Evolutionary conservation across 331 rosid genomes (phyloP), one percentile per base, ranked within the genome.

Genomic region (Quercus lobata): DNA sequence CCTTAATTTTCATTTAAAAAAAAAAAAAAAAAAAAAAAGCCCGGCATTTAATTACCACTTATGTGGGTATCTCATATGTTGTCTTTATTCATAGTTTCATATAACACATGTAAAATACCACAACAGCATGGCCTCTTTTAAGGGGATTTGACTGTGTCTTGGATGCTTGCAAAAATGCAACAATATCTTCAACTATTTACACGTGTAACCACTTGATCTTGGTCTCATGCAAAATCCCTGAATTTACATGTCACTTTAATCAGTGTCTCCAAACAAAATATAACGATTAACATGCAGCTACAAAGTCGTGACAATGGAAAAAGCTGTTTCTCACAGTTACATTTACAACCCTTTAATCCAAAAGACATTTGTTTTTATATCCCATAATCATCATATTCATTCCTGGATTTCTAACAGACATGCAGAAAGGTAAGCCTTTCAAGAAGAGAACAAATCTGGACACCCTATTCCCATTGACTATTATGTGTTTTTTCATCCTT

Each of bases 341-440:
- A 79, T 25, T 41, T 9, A 9, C 49, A 41, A 9, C 49, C 49
- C 49, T 41, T 41, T 41, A 9, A 41, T 41, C 49, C 49, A 41
- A 9, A 41, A 41, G 49, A 41, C 49, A 41, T 41, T 41, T 41
- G 49, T 41, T 41, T 41, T 41, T 41, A 41, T 41, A 41, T 41
- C 14, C 49, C 49, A 9, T 41, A 41, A 41, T 41, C 49, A 41
- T 46, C 72, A 72, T 71, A 61, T 8, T 17, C 71, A 79, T 75
- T 79, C 58, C 69, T 71, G 69, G 80, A 77, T 85, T 82, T 78
- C 73, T 24, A 44, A 77, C 46, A 69, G 82, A 79, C 80, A 92
- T 90, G 97, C 93, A 86, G 85, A 83, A 55, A 78, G 97, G 94
- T 89, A 86, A 80, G 46, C 58, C 29, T 73, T 56, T 41, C 49